Conservation (phyloP, 208 protist genomes). For the Kentomonas sorsogonicus region DNA sequence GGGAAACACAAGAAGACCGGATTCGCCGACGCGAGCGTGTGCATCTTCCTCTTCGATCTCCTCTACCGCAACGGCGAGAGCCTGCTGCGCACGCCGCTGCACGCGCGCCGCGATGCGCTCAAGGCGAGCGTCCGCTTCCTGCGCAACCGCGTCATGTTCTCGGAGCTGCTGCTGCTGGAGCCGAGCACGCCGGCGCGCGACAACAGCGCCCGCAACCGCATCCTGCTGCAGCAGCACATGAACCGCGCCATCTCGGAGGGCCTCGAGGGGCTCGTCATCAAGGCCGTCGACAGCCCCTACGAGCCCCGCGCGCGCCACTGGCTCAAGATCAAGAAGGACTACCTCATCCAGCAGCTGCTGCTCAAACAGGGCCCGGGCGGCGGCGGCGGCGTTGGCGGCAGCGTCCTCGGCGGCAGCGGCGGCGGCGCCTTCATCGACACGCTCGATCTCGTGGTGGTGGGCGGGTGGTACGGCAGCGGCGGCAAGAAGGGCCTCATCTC, state of each 20-base stretch:
- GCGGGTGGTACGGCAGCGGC: conserved; percentile 77
- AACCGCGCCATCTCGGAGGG: conserved; percentile 52
- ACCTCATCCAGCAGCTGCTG: too few species aligned
- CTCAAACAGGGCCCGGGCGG: too few species aligned
- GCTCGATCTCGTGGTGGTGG: conserved; percentile 76
- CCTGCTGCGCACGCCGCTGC: conserved; percentile 27
- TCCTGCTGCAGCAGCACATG: conserved; percentile 40
- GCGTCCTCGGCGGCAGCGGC: too few species aligned
- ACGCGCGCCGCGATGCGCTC: conserved; percentile 31
- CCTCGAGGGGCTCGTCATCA: conserved; percentile 78
- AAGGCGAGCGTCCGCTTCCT: conserved; percentile 27
- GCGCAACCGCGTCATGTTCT: conserved; percentile 47
- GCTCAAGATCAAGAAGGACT: conserved; percentile 90
- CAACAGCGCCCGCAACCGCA: conserved; percentile 18
- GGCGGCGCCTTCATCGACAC: conserved; percentile 78
- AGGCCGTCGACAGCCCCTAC: conserved; percentile 64
- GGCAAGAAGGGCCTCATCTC: conserved; percentile 56
- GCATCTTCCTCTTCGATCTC: conserved; percentile 86
- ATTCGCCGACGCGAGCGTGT: conserved; percentile 56
- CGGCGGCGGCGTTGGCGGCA: too few species aligned
- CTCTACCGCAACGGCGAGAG: conserved; percentile 62
- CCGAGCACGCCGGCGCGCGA: too few species aligned
- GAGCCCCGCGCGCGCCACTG: conserved; percentile 73
- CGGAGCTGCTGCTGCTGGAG: conserved; percentile 45
- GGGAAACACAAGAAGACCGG: conserved; percentile 66